These are phyloP conservation scores for Quercus phellos DNA, from an alignment of 331 rosid genomes.

Conservation along the genomic window DNA sequence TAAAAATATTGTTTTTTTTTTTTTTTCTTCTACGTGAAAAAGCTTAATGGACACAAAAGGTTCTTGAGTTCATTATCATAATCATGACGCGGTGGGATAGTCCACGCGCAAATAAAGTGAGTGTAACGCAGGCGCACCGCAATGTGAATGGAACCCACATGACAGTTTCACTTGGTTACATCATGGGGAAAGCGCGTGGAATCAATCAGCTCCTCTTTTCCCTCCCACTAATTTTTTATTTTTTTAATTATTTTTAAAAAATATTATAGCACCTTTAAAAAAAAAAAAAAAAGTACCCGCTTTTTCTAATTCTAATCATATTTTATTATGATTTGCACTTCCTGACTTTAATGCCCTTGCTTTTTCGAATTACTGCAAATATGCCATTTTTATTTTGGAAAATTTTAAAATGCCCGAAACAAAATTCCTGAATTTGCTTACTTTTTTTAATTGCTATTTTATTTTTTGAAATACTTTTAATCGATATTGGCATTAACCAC, in stretches of 20 bases:
- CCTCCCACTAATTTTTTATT: background rate
- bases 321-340: background rate
- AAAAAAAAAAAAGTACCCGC: too few relatives aligned
- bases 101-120: background rate
- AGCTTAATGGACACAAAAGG: background rate
- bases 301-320: too few relatives aligned
- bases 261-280: too few relatives aligned
- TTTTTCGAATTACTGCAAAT: background rate
- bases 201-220: background rate
- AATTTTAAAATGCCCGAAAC: too few relatives aligned
- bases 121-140: background rate
- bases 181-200: background rate
- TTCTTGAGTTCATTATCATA: background rate
- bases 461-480: too few relatives aligned
- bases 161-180: too few relatives aligned
- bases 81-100: background rate
- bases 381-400: background rate
- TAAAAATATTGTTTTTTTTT: too few relatives aligned
- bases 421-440: too few relatives aligned
- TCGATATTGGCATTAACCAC: too few relatives aligned
- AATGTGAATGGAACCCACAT: too few relatives aligned
- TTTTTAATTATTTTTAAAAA: background rate
- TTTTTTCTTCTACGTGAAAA: background rate
- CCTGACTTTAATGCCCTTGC: background rate
- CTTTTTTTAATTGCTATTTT: too few relatives aligned